Percentiles rank a stretch among this genome's conserved stretches.
Conservation (phyloP, 2,329 filamentous ascomycete genomes). For the Periconia digitata region DNA sequence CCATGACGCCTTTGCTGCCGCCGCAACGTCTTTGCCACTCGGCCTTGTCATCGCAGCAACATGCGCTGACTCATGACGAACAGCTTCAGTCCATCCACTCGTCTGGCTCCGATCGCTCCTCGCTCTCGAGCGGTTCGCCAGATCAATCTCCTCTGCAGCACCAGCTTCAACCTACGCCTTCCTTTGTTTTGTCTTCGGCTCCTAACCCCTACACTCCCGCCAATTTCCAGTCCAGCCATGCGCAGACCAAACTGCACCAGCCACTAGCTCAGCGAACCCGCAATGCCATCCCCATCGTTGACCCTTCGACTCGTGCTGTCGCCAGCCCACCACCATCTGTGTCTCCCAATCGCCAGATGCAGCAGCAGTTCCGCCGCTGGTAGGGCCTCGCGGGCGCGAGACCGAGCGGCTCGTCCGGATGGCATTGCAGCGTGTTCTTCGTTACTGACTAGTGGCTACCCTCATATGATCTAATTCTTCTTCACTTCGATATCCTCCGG, state of each 20-base stretch:
- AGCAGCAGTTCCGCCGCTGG: conserved; percentile 57
- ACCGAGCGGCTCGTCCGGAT: conserved; percentile 31
- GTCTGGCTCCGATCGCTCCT: conserved; percentile 86
- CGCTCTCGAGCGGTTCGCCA: conserved; percentile 90
- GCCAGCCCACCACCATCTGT: conserved; percentile 81
- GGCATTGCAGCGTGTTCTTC: conserved; percentile 37
- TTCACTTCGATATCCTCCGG: conserved; percentile 40
- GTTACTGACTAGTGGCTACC: conserved; percentile 46
- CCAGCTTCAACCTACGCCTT: conserved; percentile 70
- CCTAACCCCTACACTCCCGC: conserved; percentile 60
- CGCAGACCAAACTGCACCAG: conserved; percentile 84
- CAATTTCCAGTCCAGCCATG: conserved; percentile 57
- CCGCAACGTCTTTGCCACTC: conserved; percentile 24
- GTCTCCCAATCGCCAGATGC: conserved; percentile 64
- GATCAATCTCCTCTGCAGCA: conserved; percentile 89
- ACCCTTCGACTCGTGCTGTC: conserved; percentile 89
- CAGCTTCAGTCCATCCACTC: conserved; percentile 92
- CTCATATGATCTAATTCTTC: conserved; percentile 37
- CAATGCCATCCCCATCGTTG: conserved; percentile 97
- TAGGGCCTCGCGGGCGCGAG: conserved; percentile 42
- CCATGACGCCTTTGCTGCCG: conserved; percentile 13
- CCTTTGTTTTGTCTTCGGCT: conserved; percentile 69
- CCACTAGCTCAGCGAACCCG: conserved; percentile 84
- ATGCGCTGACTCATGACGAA: conserved; percentile 38
- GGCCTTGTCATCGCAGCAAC: conserved; percentile 22